Base-by-base conservation (phyloP, 2,329 filamentous ascomycete genomes). In the Cercospora zeae-maydis region DNA sequence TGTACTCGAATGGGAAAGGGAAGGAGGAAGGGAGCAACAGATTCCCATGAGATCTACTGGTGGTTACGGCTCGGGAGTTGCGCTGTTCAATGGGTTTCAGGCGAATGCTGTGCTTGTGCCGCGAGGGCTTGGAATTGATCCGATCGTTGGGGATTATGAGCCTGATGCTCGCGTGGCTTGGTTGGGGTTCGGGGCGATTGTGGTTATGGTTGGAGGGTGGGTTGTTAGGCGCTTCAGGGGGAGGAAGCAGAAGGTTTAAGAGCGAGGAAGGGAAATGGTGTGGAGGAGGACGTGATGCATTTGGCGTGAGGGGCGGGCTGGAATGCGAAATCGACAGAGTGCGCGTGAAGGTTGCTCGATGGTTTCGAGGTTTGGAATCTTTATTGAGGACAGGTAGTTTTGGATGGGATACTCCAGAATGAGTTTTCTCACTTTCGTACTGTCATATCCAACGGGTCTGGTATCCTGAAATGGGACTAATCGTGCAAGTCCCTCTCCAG, bases 401-500 rank as follows among this genome's bases (percentile, higher is more conserved):
- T 21, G 16, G 11, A 45, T 24, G 39, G 3, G 24, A 45, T 24
- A 45, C 10, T 45, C 19, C 24, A 24, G 39, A 45, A 19, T 45
- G 10, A 2, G 2, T 19, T 14, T 45, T 7, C 2, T 6, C 4
- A 21, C 39, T 21, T 47, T 27, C 6, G 24, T 27, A 6, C 24
- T 6, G 24, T 27, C 6, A 6, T 27, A 27, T 27, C 24, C 24
- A 27, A 27, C 24, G 3, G 24, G 24, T 27, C 24, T 27, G 24
- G 24, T 27, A 27, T 27, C 6, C 24, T 27, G 24, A 27, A 3
- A 27, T 27, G 24, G 24, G 37, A 11, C 37, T 37, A 65, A 53
- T 80, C 68, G 47, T 71, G 70, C 58, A 70, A 65, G 55, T 71
- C 70, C 34, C 68, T 51, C 63, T 70, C 63, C 52, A 71, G 37